Evolutionary conservation across 148 eudicot species (phyloP), one percentile per base, ranked within the genome.

Genomic region (Polygonum aviculare): DNA sequence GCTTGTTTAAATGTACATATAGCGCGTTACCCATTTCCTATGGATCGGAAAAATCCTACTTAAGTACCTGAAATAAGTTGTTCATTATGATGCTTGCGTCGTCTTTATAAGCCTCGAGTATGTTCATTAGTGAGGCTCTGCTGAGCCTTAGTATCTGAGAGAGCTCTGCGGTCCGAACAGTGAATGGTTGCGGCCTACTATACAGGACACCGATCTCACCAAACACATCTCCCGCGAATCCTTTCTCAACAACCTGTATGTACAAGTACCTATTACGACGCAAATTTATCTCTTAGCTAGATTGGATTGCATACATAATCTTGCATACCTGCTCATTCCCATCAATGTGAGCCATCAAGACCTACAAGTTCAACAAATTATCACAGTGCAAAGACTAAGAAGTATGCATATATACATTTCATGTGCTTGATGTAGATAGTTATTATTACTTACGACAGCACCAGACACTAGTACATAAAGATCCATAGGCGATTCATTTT

Each of bases 191-290:
- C 38, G 92, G 91, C 76, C 85, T 80, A 78, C 85, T 75, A 72
- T 85, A 88, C 18, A 95, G 81, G 76, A 88, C 90, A 12, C 96
- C 97, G 71, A 90, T 87, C 72, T 95, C 96, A 59, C 98, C 98
- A 51, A 90, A 88, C 21, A 82, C 78, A 11, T 92, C 98, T 74
- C 94, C 97, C 78, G 90, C 75, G 21, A 77, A 41, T 44, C 82
- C 86, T 79, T 86, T 89, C 36, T 85, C 82, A 22, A 92, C 39
- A 19, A 88, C 84, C 97, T 94, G 89, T 45, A 72, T 7, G 7
- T 4, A 0, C 51, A 50, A 77, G 51, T 54, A 57, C 3, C 15
- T 49, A 50, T 79, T 21, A 50, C 62, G 26, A 75, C 38, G 19
- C 44, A 40, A 2, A 40, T 40, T 40, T 40, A 40, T 40, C 44